phyloP scores from a whole-genome alignment of 495 filamentous ascomycete species.

The Cryomyces minteri region DNA sequence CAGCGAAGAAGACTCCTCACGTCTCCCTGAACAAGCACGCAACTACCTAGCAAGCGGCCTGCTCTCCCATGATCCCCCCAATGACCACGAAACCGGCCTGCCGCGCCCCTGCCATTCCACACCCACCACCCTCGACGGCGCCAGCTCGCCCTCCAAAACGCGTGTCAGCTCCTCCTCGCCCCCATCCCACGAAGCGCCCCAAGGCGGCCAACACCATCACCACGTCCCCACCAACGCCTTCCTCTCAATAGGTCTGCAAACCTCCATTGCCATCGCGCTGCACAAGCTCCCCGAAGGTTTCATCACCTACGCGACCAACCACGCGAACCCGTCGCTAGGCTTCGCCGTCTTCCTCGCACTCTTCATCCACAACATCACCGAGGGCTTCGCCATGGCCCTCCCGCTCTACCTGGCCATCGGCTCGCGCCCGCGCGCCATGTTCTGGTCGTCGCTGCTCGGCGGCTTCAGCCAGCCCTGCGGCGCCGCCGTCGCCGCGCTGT shows the following conservation, averaged over 20 bases:
- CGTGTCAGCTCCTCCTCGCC: too few species aligned
- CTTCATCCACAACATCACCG: conserved; percentile 94
- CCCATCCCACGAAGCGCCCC: background rate
- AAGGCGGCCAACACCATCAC: conserved; percentile 52
- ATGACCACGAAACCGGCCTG: too few species aligned
- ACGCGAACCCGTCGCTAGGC: conserved; percentile 74
- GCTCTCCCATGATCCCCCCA: too few species aligned
- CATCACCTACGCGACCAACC: conserved; percentile 96
- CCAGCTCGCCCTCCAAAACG: too few species aligned
- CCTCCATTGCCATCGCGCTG: conserved; percentile 79
- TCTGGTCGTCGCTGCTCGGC: conserved; percentile 68
- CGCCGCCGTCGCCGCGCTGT: conserved; percentile 64
- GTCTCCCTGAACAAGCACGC: background rate
- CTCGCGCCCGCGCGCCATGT: conserved; percentile 57
- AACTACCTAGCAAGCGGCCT: too few species aligned
- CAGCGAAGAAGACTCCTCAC: conserved; percentile 4
- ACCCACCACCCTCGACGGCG: too few species aligned
- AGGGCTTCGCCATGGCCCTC: conserved; percentile 86
- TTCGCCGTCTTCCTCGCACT: conserved; percentile 86
- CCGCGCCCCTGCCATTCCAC: too few species aligned
- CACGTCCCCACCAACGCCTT: conserved; percentile 95
- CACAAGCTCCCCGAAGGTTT: conserved; percentile 98
- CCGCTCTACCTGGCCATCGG: conserved; percentile 77
- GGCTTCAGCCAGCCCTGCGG: conserved; percentile 76
- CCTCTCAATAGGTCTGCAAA: conserved; percentile 81